These are phyloP conservation scores for Chytriomyces sp. DNA, from an alignment of 192 early-diverging fungal genomes.

Conservation along the genomic window DNA sequence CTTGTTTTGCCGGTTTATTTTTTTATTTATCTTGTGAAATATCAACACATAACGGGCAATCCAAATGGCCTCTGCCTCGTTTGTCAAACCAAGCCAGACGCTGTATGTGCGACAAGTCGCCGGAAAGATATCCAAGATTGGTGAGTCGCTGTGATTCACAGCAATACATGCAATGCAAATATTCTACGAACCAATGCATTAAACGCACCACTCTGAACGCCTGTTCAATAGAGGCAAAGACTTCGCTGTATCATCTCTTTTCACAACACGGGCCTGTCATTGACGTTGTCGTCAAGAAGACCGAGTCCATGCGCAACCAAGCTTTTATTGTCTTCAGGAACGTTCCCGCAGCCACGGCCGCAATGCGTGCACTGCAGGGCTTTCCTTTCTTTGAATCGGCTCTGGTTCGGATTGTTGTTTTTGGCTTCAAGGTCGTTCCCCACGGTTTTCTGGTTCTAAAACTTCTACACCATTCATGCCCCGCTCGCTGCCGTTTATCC, in stretches of 20 bases:
- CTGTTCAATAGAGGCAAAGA: constrained; percentile 61
- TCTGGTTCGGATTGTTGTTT: constrained; percentile 61
- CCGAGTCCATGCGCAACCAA: constrained; percentile 86
- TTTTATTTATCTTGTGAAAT: no score
- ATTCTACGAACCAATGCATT: background rate
- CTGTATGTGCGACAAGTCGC: constrained; percentile 79
- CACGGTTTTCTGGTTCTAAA: background rate
- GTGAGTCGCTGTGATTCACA: constrained; percentile 43
- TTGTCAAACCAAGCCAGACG: constrained; percentile 56
- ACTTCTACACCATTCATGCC: background rate
- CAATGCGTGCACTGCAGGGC: constrained; percentile 85
- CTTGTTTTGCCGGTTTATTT: background rate
- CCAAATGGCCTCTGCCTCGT: constrained; percentile 1
- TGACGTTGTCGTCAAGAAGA: constrained; percentile 86
- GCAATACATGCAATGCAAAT: background rate
- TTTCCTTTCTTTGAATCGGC: constrained; percentile 82
- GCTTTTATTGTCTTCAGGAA: constrained; percentile 91
- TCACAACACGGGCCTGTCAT: constrained; percentile 84
- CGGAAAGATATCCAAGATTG: constrained; percentile 73
- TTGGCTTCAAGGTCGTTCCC: background rate
- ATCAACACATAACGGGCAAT: background rate
- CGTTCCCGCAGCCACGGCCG: constrained; percentile 82
- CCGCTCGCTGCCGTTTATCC: background rate
- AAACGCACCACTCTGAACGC: background rate
- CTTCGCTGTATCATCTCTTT: constrained; percentile 82